A percentile compares a stretch with the other conserved stretches of the same genome.
Conservation (phyloP, 1,284 basidiomycete genomes). For the Spongiforma sp. region DNA sequence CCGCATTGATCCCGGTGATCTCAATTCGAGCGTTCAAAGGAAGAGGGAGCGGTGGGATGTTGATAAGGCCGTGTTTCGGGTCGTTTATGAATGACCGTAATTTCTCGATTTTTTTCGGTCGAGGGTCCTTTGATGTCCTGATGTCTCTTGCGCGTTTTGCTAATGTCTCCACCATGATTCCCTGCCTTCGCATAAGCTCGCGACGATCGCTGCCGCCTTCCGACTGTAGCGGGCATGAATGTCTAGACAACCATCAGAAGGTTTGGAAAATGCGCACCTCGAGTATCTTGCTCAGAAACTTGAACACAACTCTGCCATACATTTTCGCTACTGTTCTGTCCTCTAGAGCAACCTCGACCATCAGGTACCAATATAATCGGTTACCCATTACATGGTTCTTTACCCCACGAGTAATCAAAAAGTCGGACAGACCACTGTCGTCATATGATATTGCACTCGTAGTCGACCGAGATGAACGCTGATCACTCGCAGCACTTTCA, state of each 20-base stretch:
- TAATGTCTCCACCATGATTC: slow-evolving; percentile 83
- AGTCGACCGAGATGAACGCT: slow-evolving; percentile 67
- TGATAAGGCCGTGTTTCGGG: slow-evolving; percentile 79
- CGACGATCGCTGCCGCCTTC: slow-evolving; percentile 79
- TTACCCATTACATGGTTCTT: slow-evolving; percentile 88
- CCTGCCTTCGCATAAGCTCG: slow-evolving; percentile 85
- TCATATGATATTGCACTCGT: slow-evolving; percentile 78
- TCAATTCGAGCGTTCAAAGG: slow-evolving; percentile 88
- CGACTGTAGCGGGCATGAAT: slow-evolving; percentile 47
- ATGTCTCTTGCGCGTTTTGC: slow-evolving; percentile 87
- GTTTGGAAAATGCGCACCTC: slow-evolving; percentile 60
- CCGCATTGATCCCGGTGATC: slow-evolving; percentile 86
- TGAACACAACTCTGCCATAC: slow-evolving; percentile 89
- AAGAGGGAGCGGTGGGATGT: slow-evolving; percentile 81
- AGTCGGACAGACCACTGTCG: slow-evolving; percentile 88
- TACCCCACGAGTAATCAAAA: slow-evolving; percentile 87
- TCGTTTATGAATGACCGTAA: slow-evolving; percentile 85
- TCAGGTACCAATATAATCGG: slow-evolving; percentile 96
- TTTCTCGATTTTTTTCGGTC: slow-evolving; percentile 98
- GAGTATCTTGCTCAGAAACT: slow-evolving; percentile 85
- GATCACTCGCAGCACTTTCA: slow-evolving; percentile 78
- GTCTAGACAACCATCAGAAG: neutral
- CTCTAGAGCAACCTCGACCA: slow-evolving; percentile 85
- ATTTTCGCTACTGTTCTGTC: slow-evolving; percentile 88
- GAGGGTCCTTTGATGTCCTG: slow-evolving; percentile 88